A percentile compares a stretch with the other conserved stretches of the same genome.
Conservation (phyloP, 2,329 filamentous ascomycete species). For the Elsinoe arachidis region DNA sequence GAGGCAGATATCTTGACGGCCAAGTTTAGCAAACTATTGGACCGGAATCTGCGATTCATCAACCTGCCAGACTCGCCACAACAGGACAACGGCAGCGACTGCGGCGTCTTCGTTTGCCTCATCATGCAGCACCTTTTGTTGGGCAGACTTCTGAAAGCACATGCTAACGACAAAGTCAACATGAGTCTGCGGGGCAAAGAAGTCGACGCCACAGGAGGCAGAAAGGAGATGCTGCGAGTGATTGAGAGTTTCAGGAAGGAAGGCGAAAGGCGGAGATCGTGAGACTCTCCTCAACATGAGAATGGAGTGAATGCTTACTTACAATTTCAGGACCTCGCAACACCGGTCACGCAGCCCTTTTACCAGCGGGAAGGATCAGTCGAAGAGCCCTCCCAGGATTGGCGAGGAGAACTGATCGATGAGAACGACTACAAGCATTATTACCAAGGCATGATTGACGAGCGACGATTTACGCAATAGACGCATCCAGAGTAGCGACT, state of each 20-base stretch:
- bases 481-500: slow-evolving; percentile 1
- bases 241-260: slow-evolving; percentile 83
- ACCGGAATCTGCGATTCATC: slow-evolving; percentile 61
- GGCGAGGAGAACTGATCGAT: slow-evolving; percentile 20
- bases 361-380: slow-evolving; percentile 17
- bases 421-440: not conserved
- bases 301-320: not conserved
- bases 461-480: slow-evolving; percentile 13
- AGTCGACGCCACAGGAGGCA: slow-evolving; percentile 68
- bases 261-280: slow-evolving; percentile 75
- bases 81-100: slow-evolving; percentile 88
- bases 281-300: slow-evolving; percentile 37
- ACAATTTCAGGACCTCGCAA: not conserved
- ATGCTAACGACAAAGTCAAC: slow-evolving; percentile 75
- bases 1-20: slow-evolving; percentile 63
- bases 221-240: slow-evolving; percentile 85
- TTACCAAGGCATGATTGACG: slow-evolving; percentile 6
- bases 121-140: slow-evolving; percentile 90
- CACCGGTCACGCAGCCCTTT: slow-evolving; percentile 17
- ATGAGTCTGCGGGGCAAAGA: slow-evolving; percentile 87
- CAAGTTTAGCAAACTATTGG: slow-evolving; percentile 62
- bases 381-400: slow-evolving; percentile 22
- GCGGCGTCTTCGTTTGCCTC: slow-evolving; percentile 91
- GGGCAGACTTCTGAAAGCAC: slow-evolving; percentile 69
- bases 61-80: slow-evolving; percentile 79